Base-by-base conservation (phyloP, 2,329 filamentous ascomycete species). In the Rhinocladiella similis region DNA sequence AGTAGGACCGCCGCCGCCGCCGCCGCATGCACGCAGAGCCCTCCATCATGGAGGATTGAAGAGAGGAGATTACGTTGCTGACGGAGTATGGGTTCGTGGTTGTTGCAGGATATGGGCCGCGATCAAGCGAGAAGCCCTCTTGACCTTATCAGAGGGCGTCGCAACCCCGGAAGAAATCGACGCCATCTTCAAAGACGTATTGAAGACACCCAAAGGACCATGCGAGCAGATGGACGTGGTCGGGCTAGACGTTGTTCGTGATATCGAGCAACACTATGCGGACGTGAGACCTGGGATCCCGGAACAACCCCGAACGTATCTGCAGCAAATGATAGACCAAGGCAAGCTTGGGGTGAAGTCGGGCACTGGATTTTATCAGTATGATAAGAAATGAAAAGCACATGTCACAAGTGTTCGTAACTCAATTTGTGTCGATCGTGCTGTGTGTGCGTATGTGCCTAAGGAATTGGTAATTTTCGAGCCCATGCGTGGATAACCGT, bases 191-290 rank as follows among this genome's bases (percentile, higher is more conserved):
- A 71, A 71, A 41, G 65, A 69, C 20, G 68, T 73, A 19, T 61
- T 74, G 12, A 70, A 72, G 29, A 69, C 68, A 0, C 63, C 66
- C 6, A 69, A 68, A 33, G 73, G 73, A 0, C 72, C 72, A 0
- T 76, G 70, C 61, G 71, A 70, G 46, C 67, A 70, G 55, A 75
- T 76, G 73, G 73, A 75, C 54, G 64, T 69, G 3, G 72, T 75
- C 19, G 74, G 73, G 0, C 47, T 76, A 20, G 73, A 75, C 60
- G 72, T 73, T 1, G 70, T 76, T 0, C 63, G 68, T 13, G 68
- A 71, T 39, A 75, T 75, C 53, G 73, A 76, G 59, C 65, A 72
- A 3, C 72, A 75, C 59, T 75, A 75, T 57, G 66, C 72, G 5
- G 63, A 69, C 18, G 65, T 67, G 35, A 66, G 71, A 12, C 49